A percentile compares a stretch with the other conserved stretches of the same genome.
Evolutionary conservation across 495 filamentous ascomycete genomes (phyloP).

Genomic region (Pseudoneurospora amorphoporcata): DNA sequence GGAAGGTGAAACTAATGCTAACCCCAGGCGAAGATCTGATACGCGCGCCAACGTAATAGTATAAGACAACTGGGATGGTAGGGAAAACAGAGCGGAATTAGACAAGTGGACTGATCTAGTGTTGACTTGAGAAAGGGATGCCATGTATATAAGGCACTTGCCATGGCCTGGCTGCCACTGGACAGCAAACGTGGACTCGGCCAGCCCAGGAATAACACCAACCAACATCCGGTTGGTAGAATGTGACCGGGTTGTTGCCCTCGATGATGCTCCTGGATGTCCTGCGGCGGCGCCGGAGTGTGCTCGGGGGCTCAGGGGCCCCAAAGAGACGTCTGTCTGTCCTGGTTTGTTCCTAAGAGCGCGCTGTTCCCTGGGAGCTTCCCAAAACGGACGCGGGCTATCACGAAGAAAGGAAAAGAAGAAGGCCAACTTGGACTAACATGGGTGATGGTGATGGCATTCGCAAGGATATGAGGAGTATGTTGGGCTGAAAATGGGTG

Average conservation of each 20-base stretch:
- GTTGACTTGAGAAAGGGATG: background rate
- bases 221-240: background rate
- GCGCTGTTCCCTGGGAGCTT: background rate
- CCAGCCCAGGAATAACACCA: background rate
- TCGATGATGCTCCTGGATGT: background rate
- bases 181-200: background rate
- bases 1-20: background rate
- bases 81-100: background rate
- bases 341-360: background rate
- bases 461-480: background rate
- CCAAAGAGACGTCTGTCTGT: background rate
- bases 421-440: background rate
- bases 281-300: background rate
- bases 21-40: background rate
- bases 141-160: background rate
- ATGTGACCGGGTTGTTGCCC: background rate
- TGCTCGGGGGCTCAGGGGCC: background rate
- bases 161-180: background rate
- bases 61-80: background rate
- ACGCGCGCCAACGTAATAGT: background rate
- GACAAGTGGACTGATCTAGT: background rate
- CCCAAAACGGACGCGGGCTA: background rate
- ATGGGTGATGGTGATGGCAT: background rate
- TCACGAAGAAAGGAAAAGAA: background rate
- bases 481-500: background rate